Evolutionary conservation across 2,329 filamentous ascomycete genomes (phyloP), one percentile per base, ranked within the genome.

Genomic region (Beauveria pseudobassiana): DNA sequence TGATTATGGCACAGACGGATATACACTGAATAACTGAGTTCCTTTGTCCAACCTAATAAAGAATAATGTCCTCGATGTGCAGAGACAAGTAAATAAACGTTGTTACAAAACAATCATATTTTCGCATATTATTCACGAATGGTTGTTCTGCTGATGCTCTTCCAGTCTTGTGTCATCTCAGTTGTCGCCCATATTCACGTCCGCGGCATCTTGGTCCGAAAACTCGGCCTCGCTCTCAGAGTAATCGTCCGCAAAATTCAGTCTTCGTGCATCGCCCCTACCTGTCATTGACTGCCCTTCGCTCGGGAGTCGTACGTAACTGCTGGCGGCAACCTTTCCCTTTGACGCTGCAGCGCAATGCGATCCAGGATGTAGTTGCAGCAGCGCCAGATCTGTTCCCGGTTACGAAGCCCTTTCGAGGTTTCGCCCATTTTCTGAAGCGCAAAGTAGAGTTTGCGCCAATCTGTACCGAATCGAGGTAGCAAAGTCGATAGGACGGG

Each of bases 401-500:
- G 51, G 20, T 66, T 66, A 5, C 62, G 59, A 10, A 66, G 57
- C 3, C 64, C 64, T 16, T 54, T 30, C 30, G 20, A 57, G 5
- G 46, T 10, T 8, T 48, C 42, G 34, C 34, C 10, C 58, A 63
- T 49, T 1, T 54, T 49, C 34, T 48, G 45, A n/a, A 63, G 56
- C 42, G 30, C 28, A 45, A 50, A 48, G 50, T 66, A 66, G 5
- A 66, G 38, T 48, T 63, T 63, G 14, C 64, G 51, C 64, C 64
- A 66, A 10, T 66, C 64, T 5, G 62, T 66, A 20, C 42, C 63
- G 1, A 58, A 57, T 0, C 52, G 40, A 3, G 60, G 51, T 0
- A 66, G 46, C 38, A 28, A 48, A 2, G 52, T 51, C 6, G 61
- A 60, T 4, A 24, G 50, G 24, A 64, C 51, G 0, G 61, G 54